These are phyloP conservation scores for Lathyrus aphaca DNA, from an alignment of 306 rosid genomes.

Conservation along the genomic window DNA sequence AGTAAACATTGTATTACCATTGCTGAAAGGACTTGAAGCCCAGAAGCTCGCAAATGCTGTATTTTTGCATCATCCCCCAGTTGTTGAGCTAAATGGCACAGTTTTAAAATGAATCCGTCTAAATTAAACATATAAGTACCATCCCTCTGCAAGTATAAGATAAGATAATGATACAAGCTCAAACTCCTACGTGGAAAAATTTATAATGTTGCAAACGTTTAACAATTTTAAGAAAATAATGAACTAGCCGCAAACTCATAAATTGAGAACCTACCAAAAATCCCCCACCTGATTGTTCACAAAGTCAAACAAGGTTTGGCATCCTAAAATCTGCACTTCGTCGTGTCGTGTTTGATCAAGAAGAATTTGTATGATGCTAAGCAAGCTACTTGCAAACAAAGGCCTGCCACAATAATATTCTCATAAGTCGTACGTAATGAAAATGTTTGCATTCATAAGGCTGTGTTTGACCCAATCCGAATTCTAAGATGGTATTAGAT, in stretches of 20 bases:
- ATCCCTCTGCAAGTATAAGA: constrained; percentile 56
- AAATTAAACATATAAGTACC: constrained; percentile 78
- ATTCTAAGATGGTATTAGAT: too few relatives aligned
- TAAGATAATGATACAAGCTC: constrained; percentile 15
- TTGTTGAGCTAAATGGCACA: constrained; percentile 67
- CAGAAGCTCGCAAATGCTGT: constrained; percentile 52
- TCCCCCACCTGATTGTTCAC: constrained; percentile 72
- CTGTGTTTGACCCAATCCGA: too few relatives aligned
- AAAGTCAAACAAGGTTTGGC: constrained; percentile 67
- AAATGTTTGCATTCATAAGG: constrained; percentile 5
- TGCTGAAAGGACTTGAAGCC: constrained; percentile 66
- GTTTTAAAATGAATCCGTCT: constrained; percentile 62
- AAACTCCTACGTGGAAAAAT: constrained; percentile 3
- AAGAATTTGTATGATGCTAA: constrained; percentile 66
- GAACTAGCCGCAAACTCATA: constrained; percentile 28
- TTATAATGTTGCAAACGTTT: neutral
- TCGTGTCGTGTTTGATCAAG: constrained; percentile 68
- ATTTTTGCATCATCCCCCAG: constrained; percentile 54
- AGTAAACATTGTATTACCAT: constrained; percentile 49
- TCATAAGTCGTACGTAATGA: constrained; percentile 25
- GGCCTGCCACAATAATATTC: constrained; percentile 55
- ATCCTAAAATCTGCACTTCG: constrained; percentile 70
- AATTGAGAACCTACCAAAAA: constrained; percentile 39
- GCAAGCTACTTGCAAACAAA: constrained; percentile 75
- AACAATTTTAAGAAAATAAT: neutral